Conservation (phyloP, 2,329 filamentous ascomycete genomes). For the Sclerotinia nivalis region DNA sequence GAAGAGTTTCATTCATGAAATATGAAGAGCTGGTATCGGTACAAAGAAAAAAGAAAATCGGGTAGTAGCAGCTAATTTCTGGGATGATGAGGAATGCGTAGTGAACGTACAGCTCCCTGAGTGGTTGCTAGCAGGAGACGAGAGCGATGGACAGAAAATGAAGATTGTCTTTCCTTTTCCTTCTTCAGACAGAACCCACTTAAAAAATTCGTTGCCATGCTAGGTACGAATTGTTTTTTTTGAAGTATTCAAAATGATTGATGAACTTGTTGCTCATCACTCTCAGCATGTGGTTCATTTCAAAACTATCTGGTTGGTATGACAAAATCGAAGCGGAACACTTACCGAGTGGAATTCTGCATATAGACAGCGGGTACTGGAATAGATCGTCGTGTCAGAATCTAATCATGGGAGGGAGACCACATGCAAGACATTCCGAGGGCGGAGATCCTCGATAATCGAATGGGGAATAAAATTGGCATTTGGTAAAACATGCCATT, state of each 20-base stretch:
- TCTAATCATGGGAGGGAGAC: not conserved
- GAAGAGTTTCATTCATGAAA: not conserved
- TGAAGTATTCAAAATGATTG: not conserved
- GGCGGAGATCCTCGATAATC: not conserved
- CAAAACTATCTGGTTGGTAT: not conserved
- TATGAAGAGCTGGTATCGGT: not conserved
- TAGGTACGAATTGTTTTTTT: too few relatives aligned
- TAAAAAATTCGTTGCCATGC: not conserved
- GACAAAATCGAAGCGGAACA: not conserved
- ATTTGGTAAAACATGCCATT: not conserved
- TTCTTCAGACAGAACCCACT: too few relatives aligned
- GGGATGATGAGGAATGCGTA: not conserved
- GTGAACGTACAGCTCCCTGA: not conserved
- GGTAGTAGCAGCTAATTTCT: not conserved
- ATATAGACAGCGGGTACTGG: slow-evolving; percentile 4
- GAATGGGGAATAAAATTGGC: not conserved
- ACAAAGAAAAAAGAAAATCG: not conserved
- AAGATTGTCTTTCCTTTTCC: not conserved
- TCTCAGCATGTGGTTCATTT: not conserved
- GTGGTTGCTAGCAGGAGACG: not conserved
- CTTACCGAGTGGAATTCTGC: not conserved
- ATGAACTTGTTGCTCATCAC: not conserved
- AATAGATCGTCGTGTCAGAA: not conserved
- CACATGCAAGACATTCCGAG: not conserved
- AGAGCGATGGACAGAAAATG: not conserved